Conservation (phyloP, 208 protist genomes). For the Trypanosoma congolense region DNA sequence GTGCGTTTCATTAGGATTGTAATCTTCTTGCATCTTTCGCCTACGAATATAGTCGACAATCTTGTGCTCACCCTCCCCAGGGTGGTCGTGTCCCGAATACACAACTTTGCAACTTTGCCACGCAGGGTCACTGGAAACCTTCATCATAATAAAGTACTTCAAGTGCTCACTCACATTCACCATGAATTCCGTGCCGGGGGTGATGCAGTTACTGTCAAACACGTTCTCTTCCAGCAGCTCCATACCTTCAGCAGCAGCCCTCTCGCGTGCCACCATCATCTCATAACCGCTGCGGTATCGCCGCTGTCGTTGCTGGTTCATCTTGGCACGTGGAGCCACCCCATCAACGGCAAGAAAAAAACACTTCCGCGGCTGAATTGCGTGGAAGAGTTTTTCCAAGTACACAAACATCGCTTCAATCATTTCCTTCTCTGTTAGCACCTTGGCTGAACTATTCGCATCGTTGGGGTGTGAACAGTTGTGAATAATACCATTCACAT, state of each 20-base stretch:
- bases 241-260: slow-evolving; percentile 53
- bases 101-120: slow-evolving; percentile 93
- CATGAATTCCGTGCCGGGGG: slow-evolving; percentile 98
- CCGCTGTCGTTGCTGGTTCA: slow-evolving; percentile 99
- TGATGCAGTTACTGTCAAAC: slow-evolving; percentile 98
- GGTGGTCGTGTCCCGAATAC: slow-evolving; percentile 92
- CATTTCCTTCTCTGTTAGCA: slow-evolving; percentile 95
- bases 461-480: slow-evolving; percentile 96
- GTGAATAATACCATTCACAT: slow-evolving; percentile 99
- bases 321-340: slow-evolving; percentile 98
- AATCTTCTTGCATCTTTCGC: slow-evolving; percentile 87
- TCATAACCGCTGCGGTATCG: slow-evolving; percentile 91
- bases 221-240: slow-evolving; percentile 77
- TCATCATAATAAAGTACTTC: slow-evolving; percentile 94
- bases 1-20: slow-evolving; percentile 94
- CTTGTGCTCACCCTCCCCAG: slow-evolving; percentile 99
- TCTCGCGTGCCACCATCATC: slow-evolving; percentile 79
- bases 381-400: slow-evolving; percentile 96
- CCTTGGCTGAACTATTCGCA: slow-evolving; percentile 63
- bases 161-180: slow-evolving; percentile 87
- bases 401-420: slow-evolving; percentile 94
- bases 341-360: slow-evolving; percentile 98
- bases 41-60: slow-evolving; percentile 99
- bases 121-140: slow-evolving; percentile 86
- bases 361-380: slow-evolving; percentile 93